A percentile compares a stretch with the other conserved stretches of the same genome.
These are phyloP conservation scores for Nicotiana obtusifolia DNA, from an alignment of 257 asterid genomes.

Conservation along the genomic window DNA sequence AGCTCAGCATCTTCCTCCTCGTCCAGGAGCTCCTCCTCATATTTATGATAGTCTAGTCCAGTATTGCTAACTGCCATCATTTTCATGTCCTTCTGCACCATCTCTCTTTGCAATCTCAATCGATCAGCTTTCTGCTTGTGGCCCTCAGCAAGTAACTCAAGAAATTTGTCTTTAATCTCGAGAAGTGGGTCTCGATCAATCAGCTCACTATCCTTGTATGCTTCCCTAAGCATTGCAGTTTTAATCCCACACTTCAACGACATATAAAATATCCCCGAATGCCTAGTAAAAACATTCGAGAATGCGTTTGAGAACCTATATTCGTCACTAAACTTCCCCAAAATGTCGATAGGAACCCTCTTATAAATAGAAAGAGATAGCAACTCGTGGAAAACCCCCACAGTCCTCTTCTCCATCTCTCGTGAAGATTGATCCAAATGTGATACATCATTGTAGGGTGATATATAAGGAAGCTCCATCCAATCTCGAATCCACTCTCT, in stretches of 20 bases:
- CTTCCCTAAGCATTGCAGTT: constrained; percentile 91
- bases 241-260: constrained; percentile 80
- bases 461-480: constrained; percentile 81
- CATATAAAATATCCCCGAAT: constrained; percentile 79
- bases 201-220: constrained; percentile 54
- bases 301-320: constrained; percentile 74
- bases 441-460: constrained; percentile 69
- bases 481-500: constrained; percentile 95
- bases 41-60: not conserved
- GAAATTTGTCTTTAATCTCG: constrained; percentile 54
- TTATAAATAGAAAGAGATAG: constrained; percentile 62
- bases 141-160: constrained; percentile 71
- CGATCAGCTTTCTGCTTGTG: constrained; percentile 40
- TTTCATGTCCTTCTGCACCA: constrained; percentile 40
- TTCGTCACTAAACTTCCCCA: constrained; percentile 80
- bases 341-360: constrained; percentile 58
- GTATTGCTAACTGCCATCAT: constrained; percentile 22
- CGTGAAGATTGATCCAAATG: constrained; percentile 55
- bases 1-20: not conserved
- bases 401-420: constrained; percentile 91
- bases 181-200: constrained; percentile 39
- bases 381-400: constrained; percentile 82
- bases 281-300: constrained; percentile 72
- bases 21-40: not conserved
- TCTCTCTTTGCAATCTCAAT: constrained; percentile 36